These are phyloP conservation scores for Suillus occidentalis DNA, from an alignment of 768 basidiomycete species.

Conservation along the genomic window DNA sequence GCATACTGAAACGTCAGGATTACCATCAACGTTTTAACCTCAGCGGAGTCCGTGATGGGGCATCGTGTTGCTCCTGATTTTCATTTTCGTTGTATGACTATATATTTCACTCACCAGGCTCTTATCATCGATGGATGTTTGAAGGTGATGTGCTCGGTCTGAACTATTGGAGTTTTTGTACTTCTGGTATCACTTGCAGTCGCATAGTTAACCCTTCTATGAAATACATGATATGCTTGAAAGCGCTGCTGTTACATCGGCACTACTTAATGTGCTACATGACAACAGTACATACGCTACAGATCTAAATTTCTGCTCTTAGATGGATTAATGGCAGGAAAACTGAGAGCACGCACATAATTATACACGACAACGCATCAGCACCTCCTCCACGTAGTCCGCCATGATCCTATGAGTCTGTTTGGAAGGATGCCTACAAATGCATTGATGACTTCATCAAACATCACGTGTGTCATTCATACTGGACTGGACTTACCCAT, in stretches of 20 bases:
- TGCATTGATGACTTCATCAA: not conserved
- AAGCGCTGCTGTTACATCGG: not conserved
- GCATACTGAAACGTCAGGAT: no score
- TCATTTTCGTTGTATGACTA: no score
- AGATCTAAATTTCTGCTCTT: not conserved
- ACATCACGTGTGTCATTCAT: not conserved
- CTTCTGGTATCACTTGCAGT: not conserved
- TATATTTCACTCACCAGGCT: no score
- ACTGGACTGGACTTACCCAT: constrained; percentile 34
- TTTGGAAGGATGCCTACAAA: constrained; percentile 47
- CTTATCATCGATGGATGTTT: no score
- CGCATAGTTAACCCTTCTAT: not conserved
- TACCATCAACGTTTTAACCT: no score
- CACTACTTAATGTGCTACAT: not conserved
- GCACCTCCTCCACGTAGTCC: constrained; percentile 45
- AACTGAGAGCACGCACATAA: not conserved
- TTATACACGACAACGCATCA: constrained; percentile 29
- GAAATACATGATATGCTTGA: not conserved
- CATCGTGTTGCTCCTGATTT: no score
- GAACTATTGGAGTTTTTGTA: not conserved
- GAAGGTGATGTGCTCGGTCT: no score
- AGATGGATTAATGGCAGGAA: not conserved
- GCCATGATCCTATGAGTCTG: constrained; percentile 54
- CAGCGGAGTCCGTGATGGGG: no score
- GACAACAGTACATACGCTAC: not conserved